Evolutionary conservation across 495 filamentous ascomycete genomes (phyloP), one percentile per base, ranked within the genome.

Genomic region (Endocarpon pusillum): DNA sequence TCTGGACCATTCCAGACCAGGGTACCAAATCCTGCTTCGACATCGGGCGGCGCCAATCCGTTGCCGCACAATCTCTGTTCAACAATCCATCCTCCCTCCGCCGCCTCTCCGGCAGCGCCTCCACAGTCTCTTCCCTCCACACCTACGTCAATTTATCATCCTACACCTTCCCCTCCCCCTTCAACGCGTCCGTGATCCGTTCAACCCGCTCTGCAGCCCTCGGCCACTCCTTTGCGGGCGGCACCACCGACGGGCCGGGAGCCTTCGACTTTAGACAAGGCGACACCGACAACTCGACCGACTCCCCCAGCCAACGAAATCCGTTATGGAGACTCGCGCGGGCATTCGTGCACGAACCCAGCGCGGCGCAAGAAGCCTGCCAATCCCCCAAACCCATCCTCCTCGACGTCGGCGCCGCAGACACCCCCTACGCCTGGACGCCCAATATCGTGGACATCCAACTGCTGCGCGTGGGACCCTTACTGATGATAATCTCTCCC

Each of bases 371-470:
- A 48, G 54, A 60, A 21, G 64, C 61, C 3, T 97, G 89, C 43
- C 89, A 97, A 42, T 55, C 54, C 9, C 73, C 81, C 1, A 97
- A 97, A 45, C 78, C 85, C 0, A 81, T 97, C 32, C 65, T 97
- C 1, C 61, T 97, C 16, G 83, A 94, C 44, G 82, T 93, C 6
- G 89, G 89, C 18, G 78, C 82, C 43, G 72, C 83, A 30, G 63
- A 61, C 21, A 57, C 51, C 16, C 89, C 89, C 1, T 97, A 97
- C 55, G 61, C 69, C 11, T 97, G 89, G 89, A 73, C 76, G 2
- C 83, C 89, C 3, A 92, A 94, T 41, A 75, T 97, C 34, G 86
- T 93, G 21, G 87, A 97, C 49, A 69, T 97, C 22, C 89, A 97
- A 49, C 60, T 81, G 15, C 64, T 94, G 20, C 76, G 89, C 19